Evolutionary conservation across 495 filamentous ascomycete genomes (phyloP), one percentile per base, ranked within the genome.

Genomic region (Podospora australis): DNA sequence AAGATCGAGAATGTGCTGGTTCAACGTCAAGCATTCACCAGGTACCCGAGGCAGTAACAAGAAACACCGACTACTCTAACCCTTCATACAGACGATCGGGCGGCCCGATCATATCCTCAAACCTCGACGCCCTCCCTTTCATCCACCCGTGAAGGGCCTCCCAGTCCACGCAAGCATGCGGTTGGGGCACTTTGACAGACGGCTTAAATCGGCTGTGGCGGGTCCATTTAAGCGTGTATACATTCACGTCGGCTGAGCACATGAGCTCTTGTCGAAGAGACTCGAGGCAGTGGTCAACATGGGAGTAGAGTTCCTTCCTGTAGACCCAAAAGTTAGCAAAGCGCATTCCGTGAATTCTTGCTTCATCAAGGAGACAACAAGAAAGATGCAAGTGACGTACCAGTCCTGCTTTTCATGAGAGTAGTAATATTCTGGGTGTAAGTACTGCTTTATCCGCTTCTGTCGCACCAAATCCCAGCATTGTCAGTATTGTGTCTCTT

Each of bases 151-250:
- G 63, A 35, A 65, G 21, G 3, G 24, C 39, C 19, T 60, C 53
- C 61, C 65, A 66, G 44, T 69, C 44, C 0, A 68, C 63, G 32
- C 63, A 68, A 34, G 54, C 65, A 32, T 66, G 60, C 4, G 21
- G 40, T 36, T 56, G 56, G 0, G 56, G 48, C 0, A 59, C 29
- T 1, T 35, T 42, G 6, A 52, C 45, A 5, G 48, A 29, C 2
- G 56, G 56, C 34, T 56, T 59, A 22, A 29, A 24, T 0, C 36
- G 13, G 49, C 44, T 56, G 23, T 49, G 40, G 1, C 39, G 17
- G 7, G 53, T 59, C 56, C 56, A 59, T 11, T 42, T 32, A 4
- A 53, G 32, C 0, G 56, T 59, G 28, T 52, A 59, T 3, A 59
- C 40, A n/a, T 40, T 52, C 17, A 41, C 44, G 28, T 52, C 48